Evolutionary conservation across 768 basidiomycete genomes (phyloP).

Genomic region (Amanita rimosa): DNA sequence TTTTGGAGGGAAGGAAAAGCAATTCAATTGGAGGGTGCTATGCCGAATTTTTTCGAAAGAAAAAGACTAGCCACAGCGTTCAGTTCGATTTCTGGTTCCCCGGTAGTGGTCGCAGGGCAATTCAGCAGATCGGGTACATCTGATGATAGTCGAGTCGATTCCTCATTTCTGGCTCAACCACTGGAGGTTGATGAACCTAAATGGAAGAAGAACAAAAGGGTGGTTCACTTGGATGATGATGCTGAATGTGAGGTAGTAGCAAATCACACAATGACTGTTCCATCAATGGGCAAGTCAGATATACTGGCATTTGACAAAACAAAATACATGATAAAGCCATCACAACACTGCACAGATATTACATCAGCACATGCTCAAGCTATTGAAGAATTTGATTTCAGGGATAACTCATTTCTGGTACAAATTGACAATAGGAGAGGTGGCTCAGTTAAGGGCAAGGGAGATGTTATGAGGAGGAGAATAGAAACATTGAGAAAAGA

Average conservation of each 20-base stretch:
- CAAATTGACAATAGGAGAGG: background rate
- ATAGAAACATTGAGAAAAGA: constrained; percentile 80
- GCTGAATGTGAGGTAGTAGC: no score
- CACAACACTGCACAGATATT: background rate
- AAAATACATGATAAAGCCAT: background rate
- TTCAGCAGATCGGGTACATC: no score
- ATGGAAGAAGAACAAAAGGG: background rate
- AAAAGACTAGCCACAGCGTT: constrained; percentile 28
- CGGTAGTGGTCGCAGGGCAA: background rate
- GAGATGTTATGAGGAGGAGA: constrained; percentile 61
- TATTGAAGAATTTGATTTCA: background rate
- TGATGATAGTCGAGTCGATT: background rate
- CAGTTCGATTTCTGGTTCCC: background rate
- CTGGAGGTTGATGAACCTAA: background rate
- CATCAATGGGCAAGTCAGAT: no score
- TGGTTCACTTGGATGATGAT: background rate
- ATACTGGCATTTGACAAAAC: background rate
- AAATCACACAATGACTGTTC: background rate
- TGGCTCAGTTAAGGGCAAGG: constrained; percentile 16
- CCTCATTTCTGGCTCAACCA: no score
- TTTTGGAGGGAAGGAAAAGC: constrained; percentile 80
- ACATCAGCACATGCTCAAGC: no score
- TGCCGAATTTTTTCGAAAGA: constrained; percentile 63
- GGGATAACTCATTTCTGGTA: background rate
- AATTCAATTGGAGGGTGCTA: constrained; percentile 64